These are phyloP conservation scores for Colletotrichum cuscutae DNA, from an alignment of 2,329 filamentous ascomycete genomes.

Conservation along the genomic window DNA sequence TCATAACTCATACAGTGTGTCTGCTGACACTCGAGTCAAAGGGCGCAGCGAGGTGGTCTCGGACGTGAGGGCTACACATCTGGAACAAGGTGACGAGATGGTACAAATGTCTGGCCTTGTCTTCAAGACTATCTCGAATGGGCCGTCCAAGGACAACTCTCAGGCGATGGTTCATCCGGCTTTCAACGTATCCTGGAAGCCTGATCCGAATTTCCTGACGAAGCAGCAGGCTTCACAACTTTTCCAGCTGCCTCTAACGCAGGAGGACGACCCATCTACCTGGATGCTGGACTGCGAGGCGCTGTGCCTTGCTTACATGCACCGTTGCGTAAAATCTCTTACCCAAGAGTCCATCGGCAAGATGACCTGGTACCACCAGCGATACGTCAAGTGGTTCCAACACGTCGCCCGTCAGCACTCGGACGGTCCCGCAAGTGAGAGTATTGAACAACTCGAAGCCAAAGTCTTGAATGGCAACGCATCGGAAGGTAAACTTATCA, in stretches of 20 bases:
- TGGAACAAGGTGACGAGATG: constrained; percentile 27
- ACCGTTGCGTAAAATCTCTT: background rate
- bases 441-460: constrained; percentile 27
- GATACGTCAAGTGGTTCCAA: constrained; percentile 35
- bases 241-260: constrained; percentile 31
- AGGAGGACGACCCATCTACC: constrained; percentile 32
- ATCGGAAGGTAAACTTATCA: constrained; percentile 37
- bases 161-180: constrained; percentile 23
- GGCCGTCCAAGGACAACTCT: background rate
- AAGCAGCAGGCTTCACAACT: constrained; percentile 27
- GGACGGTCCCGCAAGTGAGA: background rate
- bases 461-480: constrained; percentile 26
- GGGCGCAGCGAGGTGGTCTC: constrained; percentile 31
- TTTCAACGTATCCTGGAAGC: constrained; percentile 37
- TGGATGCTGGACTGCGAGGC: constrained; percentile 37
- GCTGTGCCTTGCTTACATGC: constrained; percentile 31
- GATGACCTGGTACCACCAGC: constrained; percentile 28
- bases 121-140: constrained; percentile 34
- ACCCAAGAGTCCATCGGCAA: background rate
- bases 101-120: constrained; percentile 35
- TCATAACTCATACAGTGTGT: constrained; percentile 37
- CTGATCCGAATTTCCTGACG: constrained; percentile 36
- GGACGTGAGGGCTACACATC: constrained; percentile 33
- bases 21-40: constrained; percentile 16
- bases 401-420: constrained; percentile 7